Evolutionary conservation across 2,329 filamentous ascomycete genomes (phyloP).

Genomic region (Mycosphaerella arachidis): DNA sequence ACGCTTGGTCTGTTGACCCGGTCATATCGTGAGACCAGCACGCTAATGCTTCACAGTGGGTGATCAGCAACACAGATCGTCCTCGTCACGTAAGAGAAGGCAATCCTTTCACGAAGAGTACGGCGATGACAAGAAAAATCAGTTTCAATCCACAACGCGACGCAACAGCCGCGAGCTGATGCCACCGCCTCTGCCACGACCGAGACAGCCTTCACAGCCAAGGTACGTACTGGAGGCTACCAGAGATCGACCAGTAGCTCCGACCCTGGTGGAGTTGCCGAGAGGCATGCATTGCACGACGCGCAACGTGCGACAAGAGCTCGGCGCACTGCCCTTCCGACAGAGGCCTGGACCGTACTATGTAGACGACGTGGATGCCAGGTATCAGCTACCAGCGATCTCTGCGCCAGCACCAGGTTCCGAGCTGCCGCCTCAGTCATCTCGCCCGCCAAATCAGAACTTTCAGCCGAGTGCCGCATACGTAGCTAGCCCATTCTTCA

Average conservation of each 20-base stretch:
- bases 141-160: conserved; percentile 1
- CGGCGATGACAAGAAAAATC: conserved; percentile 1
- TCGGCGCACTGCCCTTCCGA: neutral
- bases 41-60: conserved; percentile 9
- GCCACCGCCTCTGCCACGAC: conserved; percentile 35
- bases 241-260: neutral
- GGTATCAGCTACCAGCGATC: neutral
- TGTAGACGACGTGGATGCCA: neutral
- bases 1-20: conserved; percentile 10
- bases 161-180: conserved; percentile 33
- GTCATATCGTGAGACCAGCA: neutral
- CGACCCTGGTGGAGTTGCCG: neutral
- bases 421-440: neutral
- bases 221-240: neutral
- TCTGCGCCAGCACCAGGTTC: neutral
- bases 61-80: conserved; percentile 20
- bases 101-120: conserved; percentile 23
- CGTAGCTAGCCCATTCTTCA: conserved; percentile 41
- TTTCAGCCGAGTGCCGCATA: conserved; percentile 14
- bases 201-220: neutral
- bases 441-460: neutral
- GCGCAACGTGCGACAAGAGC: neutral
- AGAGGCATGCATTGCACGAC: no score
- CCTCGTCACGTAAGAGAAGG: conserved; percentile 31
- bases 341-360: neutral